Evolutionary conservation across 1,284 basidiomycete genomes (phyloP), one percentile per base, ranked within the genome.

Genomic region (Rhodofomes roseus): DNA sequence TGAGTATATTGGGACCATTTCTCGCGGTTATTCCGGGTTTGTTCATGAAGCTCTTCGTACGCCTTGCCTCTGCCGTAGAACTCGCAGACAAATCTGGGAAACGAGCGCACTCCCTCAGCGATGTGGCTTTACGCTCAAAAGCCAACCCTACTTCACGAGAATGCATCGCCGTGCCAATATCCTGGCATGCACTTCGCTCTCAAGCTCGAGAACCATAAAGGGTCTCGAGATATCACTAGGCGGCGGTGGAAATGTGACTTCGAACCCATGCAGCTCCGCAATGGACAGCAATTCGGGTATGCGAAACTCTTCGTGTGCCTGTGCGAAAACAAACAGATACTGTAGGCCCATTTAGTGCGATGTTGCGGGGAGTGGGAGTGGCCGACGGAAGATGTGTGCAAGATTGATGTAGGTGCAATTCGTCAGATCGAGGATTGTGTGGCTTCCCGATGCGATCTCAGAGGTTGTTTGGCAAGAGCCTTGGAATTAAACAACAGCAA

Each of bases 131-230:
- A 6, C 9, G 14, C 37, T 20, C n/a, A 27, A 4, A 9, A 22
- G 11, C 3, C 27, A 12, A 18, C 5, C 36, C 44, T 60, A 95
- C 90, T 90, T 93, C 68, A 98, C 82, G 50, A 95, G 75, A 41
- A 96, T 89, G 66, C 93, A 93, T 65, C 96, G 78, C 62, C 82
- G 78, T 0, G 92, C 87, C 22, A 99, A 77, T n/a, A 83, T 72
- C 57, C 79, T 74, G 0, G 90, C 93, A 63, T 96, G 85, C 44
- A 88, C 84, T 65, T 94, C 92, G 27, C 79, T 73, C 29, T 86
- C 83, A 1, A 96, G 75, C 29, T 81, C 79, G 31, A 96, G 72
- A 41, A 92, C 74, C 80, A 95, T 86, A 71, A 90, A 91, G 0
- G 93, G 92, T 52, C 86, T 77, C n/a, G 73, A 78, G 36, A 79